Evolutionary conservation across 257 asterid genomes (phyloP), one percentile per base, ranked within the genome.

Genomic region (Ilex aquifolium): DNA sequence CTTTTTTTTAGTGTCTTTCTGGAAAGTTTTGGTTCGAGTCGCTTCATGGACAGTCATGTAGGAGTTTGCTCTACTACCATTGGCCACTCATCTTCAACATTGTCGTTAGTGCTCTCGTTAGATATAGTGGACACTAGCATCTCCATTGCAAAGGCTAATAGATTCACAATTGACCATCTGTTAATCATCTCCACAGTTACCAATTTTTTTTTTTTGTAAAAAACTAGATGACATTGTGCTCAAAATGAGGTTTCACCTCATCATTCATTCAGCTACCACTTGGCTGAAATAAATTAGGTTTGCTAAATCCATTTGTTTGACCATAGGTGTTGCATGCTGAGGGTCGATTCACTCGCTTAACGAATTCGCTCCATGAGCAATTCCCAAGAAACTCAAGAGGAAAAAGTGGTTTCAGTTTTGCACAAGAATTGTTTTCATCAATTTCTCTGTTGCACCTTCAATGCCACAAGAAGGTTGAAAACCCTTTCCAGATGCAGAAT

Each of bases 331-430:
- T 50, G 79, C 39, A 21, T 31, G 17, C 12, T 3, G n/a, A 72
- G 59, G n/a, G 74, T 52, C 54, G 13, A 6, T 46, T 69, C 68
- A 55, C 72, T 31, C 55, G 68, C 76, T 69, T 70, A 14, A 30
- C 56, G 50, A 36, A 32, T 68, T 57, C 76, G 56, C 53, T 77
- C 49, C 66, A 66, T 30, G 72, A 76, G 15, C 63, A 76, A 64
- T 82, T 89, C 48, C 66, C 85, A 44, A 84, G 93, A 77, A 86
- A 89, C 14, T 95, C 96, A 31, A 78, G 82, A 64, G 71, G 40
- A 40, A 89, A 71, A 51, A 78, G 70, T 16, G 95, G 97, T 76
- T 79, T 86, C 2, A 39, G 63, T 73, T 83, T 81, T 14, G 59
- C 65, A 31, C 69, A 59, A 32, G 81, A 3, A 7, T 3, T 44